Percentiles rank a stretch among this genome's conserved stretches.
These are phyloP conservation scores for Collybiopsis confluens DNA, from an alignment of 768 basidiomycete species.

Conservation along the genomic window DNA sequence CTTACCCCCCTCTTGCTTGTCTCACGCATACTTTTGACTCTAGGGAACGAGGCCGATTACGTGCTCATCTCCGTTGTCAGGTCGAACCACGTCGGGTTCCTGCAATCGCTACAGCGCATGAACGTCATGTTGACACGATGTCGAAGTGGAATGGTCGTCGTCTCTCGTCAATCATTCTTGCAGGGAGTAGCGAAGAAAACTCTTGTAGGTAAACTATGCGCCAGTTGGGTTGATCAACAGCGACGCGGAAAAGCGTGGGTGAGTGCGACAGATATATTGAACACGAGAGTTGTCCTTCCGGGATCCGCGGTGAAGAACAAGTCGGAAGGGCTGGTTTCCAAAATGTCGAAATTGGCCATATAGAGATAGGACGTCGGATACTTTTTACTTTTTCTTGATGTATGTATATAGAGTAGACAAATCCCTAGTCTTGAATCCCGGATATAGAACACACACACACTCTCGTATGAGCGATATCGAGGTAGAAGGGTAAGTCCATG, in stretches of 20 bases:
- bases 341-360: too few species aligned
- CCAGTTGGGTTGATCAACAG: neutral
- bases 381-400: too few species aligned
- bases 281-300: neutral
- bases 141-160: slow-evolving; percentile 65
- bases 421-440: too few species aligned
- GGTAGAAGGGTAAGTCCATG: too few species aligned
- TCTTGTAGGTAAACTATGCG: neutral
- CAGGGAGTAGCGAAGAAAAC: slow-evolving; percentile 16
- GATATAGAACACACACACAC: too few species aligned
- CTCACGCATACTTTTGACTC: neutral
- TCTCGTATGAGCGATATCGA: too few species aligned
- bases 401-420: too few species aligned
- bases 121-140: slow-evolving; percentile 78
- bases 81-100: slow-evolving; percentile 57
- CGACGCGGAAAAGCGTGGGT: neutral
- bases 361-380: too few species aligned
- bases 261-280: neutral
- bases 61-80: slow-evolving; percentile 73
- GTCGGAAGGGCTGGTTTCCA: too few species aligned
- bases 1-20: too few species aligned
- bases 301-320: neutral
- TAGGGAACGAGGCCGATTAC: slow-evolving; percentile 72
- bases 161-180: slow-evolving; percentile 51
- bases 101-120: slow-evolving; percentile 50